These are phyloP conservation scores for Angomonas deanei DNA, from an alignment of 208 protist genomes.

Conservation along the genomic window DNA sequence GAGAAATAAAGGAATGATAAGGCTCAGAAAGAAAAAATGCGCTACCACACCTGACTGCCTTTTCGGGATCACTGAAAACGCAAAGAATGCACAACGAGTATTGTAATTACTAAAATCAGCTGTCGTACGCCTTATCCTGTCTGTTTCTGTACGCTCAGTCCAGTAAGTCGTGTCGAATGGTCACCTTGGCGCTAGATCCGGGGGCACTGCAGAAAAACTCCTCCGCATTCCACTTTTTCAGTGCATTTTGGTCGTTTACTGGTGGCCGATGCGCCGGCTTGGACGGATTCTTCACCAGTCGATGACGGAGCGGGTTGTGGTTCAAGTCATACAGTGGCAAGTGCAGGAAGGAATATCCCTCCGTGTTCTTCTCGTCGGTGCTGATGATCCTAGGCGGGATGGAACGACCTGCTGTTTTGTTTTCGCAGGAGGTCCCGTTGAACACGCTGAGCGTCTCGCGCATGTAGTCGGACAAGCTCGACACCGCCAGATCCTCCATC, in stretches of 20 bases:
- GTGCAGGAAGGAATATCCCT: constrained; percentile 23
- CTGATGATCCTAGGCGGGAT: constrained; percentile 8
- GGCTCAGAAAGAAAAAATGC: constrained; percentile 4
- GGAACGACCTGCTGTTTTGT: background rate
- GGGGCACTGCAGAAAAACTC: constrained; percentile 61
- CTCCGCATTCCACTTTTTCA: constrained; percentile 47
- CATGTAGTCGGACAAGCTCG: constrained; percentile 90
- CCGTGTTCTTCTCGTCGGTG: background rate
- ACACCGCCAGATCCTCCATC: constrained; percentile 70
- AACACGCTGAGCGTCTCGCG: constrained; percentile 77
- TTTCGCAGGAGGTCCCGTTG: constrained; percentile 48
- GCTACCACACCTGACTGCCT: no score
- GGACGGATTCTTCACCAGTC: background rate
- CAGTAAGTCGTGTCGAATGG: constrained; percentile 48
- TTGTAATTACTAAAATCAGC: no score
- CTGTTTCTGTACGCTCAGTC: constrained; percentile 11
- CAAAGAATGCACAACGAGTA: no score
- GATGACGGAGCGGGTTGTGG: constrained; percentile 29
- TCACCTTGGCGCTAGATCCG: constrained; percentile 12
- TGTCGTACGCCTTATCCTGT: no score
- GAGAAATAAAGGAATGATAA: background rate
- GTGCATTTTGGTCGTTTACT: constrained; percentile 41
- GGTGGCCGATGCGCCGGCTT: constrained; percentile 46
- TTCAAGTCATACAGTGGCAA: constrained; percentile 64
- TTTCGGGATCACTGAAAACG: no score